Evolutionary conservation across 345 rosid species (phyloP), one percentile per base, ranked within the genome.

Genomic region (Ceriops tagal): DNA sequence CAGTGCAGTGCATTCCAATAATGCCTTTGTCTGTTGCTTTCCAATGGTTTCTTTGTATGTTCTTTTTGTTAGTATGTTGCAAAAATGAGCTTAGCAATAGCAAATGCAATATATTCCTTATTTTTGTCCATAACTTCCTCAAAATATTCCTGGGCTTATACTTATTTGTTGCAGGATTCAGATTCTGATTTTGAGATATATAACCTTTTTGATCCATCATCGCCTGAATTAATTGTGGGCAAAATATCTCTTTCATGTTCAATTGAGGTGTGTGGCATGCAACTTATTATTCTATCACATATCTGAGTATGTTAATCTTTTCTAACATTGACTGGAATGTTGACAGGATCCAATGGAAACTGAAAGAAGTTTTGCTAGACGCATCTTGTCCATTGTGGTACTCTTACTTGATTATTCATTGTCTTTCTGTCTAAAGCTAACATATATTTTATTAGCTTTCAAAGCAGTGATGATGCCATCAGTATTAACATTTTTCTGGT

Each of bases 301-400:
- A 30, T 56, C 68, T 31, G 22, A 22, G 51, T 69, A 34, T 47
- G 47, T 51, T 46, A 59, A 28, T 75, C 30, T 55, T 51, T 37
- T 73, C 60, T 74, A 61, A 78, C 65, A 19, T 69, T 57, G 22
- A 70, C 53, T 69, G 37, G 27, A 75, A 59, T 24, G 31, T 65
- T 79, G 70, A 47, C 80, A 91, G 98, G 98, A 93, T 77, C 98
- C 96, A 64, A 46, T 84, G 58, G 98, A 93, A 78, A 89, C 97
- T 0, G 92, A 93, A 84, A 93, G 77, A 82, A 70, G 83, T 61
- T 91, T 93, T 86, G 93, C 95, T 53, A 89, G 84, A 60, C 91
- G 95, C 64, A 87, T 93, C 66, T 82, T 93, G 79, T 86, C 96
- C 49, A 82, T 93, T 57, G 88, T 91, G 92, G 98, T 92, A 86